Conservation (phyloP, 2,329 filamentous ascomycete species). For the Penicillium polonicum region DNA sequence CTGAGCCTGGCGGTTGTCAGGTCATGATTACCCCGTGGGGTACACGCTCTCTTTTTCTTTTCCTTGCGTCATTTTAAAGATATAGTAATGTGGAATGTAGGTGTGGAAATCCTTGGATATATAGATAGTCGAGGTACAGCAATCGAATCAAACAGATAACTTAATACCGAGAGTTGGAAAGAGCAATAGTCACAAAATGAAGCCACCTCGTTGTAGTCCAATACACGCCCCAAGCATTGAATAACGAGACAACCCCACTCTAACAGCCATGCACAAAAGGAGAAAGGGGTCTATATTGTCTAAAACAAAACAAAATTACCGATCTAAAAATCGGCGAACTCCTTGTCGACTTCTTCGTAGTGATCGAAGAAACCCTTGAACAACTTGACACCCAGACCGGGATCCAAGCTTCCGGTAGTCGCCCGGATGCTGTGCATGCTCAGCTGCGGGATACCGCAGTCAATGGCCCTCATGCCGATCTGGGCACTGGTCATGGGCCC, state of each 20-base stretch:
- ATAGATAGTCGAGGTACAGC: slow-evolving; percentile 8
- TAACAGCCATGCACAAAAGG: neutral
- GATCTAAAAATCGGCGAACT: slow-evolving; percentile 58
- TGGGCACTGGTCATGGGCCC: slow-evolving; percentile 81
- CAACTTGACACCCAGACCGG: slow-evolving; percentile 80
- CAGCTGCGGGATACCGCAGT: slow-evolving; percentile 85
- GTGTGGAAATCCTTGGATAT: slow-evolving; percentile 6
- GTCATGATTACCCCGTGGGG: neutral
- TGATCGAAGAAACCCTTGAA: slow-evolving; percentile 87
- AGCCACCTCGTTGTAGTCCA: neutral
- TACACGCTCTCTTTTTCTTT: neutral
- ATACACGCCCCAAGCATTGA: neutral
- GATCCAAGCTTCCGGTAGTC: slow-evolving; percentile 81
- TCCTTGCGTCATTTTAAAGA: neutral
- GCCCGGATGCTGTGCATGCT: slow-evolving; percentile 93
- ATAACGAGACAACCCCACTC: neutral
- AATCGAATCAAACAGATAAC: neutral
- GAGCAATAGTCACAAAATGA: neutral
- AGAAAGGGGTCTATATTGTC: neutral
- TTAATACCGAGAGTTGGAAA: neutral
- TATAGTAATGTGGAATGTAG: neutral
- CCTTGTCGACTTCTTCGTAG: slow-evolving; percentile 79
- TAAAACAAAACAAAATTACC: neutral
- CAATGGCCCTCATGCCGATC: slow-evolving; percentile 78
- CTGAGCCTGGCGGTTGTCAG: neutral